Percentiles rank a stretch among this genome's conserved stretches.
These are phyloP conservation scores for Paraphaeosphaeria minitans DNA, from an alignment of 2,329 filamentous ascomycete species.

Conservation along the genomic window DNA sequence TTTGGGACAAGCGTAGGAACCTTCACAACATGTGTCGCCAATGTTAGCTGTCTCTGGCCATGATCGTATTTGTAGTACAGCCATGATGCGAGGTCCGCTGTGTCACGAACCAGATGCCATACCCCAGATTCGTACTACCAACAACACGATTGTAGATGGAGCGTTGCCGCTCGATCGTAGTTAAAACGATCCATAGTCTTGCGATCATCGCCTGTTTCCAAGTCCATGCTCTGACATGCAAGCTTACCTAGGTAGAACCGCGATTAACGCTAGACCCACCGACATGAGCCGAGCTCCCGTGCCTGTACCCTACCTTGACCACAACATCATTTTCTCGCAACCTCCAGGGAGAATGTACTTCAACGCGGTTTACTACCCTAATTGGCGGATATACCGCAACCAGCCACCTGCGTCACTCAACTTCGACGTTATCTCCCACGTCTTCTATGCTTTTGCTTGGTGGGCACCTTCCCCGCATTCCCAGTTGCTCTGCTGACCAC, in stretches of 20 bases:
- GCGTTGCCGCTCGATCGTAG: not conserved
- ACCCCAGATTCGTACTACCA: conserved; percentile 12
- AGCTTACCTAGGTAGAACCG: conserved; percentile 22
- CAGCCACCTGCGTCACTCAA: conserved; percentile 76
- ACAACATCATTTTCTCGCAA: conserved; percentile 36
- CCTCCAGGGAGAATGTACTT: conserved; percentile 48
- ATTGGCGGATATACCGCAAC: conserved; percentile 73
- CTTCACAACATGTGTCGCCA: not conserved
- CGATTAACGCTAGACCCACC: conserved; percentile 35
- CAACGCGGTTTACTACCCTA: conserved; percentile 87
- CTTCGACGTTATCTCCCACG: conserved; percentile 76
- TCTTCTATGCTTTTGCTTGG: conserved; percentile 82
- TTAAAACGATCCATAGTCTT: conserved; percentile 2
- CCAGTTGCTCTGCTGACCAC: conserved; percentile 24
- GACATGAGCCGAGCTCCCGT: conserved; percentile 38
- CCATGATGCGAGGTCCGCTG: conserved; percentile 15
- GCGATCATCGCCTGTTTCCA: conserved; percentile 1
- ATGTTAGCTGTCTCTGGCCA: not conserved
- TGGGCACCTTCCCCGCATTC: conserved; percentile 35
- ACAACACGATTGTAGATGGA: conserved; percentile 1
- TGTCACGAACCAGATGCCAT: conserved; percentile 13
- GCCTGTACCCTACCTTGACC: conserved; percentile 24
- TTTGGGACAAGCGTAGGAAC: not conserved
- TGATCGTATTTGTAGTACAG: conserved; percentile 14
- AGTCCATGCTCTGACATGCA: conserved; percentile 29